Base-by-base conservation (phyloP, 202 grass and related monocot species). In the Saccharum hybrid region DNA sequence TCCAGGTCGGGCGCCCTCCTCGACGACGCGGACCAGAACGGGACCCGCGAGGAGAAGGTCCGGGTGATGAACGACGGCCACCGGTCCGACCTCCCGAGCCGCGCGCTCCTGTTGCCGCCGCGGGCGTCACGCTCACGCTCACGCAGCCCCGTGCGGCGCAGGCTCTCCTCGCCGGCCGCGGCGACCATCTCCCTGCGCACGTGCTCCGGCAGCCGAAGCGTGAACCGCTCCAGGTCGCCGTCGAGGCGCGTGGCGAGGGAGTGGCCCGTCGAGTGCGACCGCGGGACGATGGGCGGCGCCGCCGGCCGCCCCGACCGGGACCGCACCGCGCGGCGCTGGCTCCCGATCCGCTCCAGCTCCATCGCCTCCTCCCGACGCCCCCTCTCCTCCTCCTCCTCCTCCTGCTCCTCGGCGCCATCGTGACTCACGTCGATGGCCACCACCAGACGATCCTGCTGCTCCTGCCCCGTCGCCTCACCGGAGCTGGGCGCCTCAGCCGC, bases 231-330 rank as follows among this genome's bases (percentile, higher is more conserved):
- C 18, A 91, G 46, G 79, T 94, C 76, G 26, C 76, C 86, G 5
- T 74, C 86, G 49, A 85, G 63, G 39, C 88, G 88, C 3, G 77
- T 4, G n/a, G 68, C 80, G 66, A 87, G 76, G 64, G 90, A 94
- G 78, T 97, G 94, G 65, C 94, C 94, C 7, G 94, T 93, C 41
- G 95, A 93, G 85, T 95, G 87, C 18, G 95, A 94, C 16, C 95
- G 87, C 71, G 78, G 66, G 56, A 81, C 69, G 10, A 37, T 5
- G 36, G 91, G 84, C 23, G 81, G 78, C 9, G 81, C 72, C 10
- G 52, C 79, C 2, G 92, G 91, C 41, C 84, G 75, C 11, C 16
- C 28, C 14, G 82, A 77, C 14, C 68, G 85, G 2, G 92, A 93
- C 51, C 87, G 82, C 76, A 83, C 11, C 18, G 91, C 92, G 6